Evolutionary conservation across 1,284 basidiomycete species (phyloP).

Genomic region (Cutaneotrichosporon cutaneum): DNA sequence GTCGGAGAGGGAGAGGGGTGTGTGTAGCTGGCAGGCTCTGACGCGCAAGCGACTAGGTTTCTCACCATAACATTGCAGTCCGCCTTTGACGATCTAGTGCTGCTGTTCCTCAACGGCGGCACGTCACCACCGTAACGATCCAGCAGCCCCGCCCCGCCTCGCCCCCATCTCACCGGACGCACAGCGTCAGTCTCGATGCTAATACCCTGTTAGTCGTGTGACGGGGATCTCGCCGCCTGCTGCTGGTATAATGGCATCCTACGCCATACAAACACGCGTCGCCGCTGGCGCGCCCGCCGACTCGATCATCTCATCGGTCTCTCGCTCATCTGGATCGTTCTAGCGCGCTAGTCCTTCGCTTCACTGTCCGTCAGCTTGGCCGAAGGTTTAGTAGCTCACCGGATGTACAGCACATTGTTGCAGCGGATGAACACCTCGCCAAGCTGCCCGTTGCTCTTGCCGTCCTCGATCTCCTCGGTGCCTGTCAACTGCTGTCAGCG

Average conservation of each 20-base stretch:
- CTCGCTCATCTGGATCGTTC: background rate
- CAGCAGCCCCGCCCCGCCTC: no score
- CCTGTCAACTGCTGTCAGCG: slow-evolving; percentile 73
- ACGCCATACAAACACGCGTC: slow-evolving; percentile 1
- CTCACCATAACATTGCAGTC: no score
- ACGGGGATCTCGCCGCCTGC: no score
- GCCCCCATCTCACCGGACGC: background rate
- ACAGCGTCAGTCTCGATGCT: background rate
- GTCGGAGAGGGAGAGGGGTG: background rate
- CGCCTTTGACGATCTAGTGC: no score
- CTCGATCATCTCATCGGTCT: background rate
- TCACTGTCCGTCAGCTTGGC: slow-evolving; percentile 34
- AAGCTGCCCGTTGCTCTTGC: slow-evolving; percentile 89
- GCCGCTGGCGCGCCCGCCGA: background rate
- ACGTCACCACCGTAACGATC: no score
- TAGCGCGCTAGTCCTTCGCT: slow-evolving; percentile 34
- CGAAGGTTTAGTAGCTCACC: slow-evolving; percentile 40
- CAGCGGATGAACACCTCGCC: slow-evolving; percentile 99
- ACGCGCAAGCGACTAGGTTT: no score
- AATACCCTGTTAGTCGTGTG: no score
- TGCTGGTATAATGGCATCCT: slow-evolving; percentile 21
- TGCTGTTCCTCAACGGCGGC: no score
- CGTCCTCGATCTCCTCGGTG: slow-evolving; percentile 97
- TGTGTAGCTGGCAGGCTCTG: background rate
- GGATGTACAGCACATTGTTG: slow-evolving; percentile 90